A percentile compares a stretch with the other conserved stretches of the same genome.
These are phyloP conservation scores for Galeopsis tetrahit DNA, from an alignment of 257 asterid species.

Conservation along the genomic window DNA sequence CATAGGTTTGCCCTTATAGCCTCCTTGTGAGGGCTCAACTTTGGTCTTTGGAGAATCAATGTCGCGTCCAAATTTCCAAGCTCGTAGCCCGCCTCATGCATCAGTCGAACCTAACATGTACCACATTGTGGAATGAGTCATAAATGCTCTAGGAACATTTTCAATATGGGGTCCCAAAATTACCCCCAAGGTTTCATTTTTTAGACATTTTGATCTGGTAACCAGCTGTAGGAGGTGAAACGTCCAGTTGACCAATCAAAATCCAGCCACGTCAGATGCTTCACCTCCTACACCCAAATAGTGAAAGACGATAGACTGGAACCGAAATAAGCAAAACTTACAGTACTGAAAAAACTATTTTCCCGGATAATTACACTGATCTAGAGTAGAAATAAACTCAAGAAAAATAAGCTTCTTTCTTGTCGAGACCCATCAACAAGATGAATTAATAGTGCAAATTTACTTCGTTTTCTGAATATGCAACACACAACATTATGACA, in stretches of 20 bases:
- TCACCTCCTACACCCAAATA: no score
- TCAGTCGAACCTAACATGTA: slow-evolving; percentile 76
- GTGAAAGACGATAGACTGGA: no score
- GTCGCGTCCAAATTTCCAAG: slow-evolving; percentile 91
- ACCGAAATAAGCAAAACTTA: no score
- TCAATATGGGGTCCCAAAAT: neutral
- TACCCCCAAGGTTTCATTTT: neutral
- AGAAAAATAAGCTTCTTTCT: neutral
- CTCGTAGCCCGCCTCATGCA: slow-evolving; percentile 93
- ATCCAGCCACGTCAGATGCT: no score
- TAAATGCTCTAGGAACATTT: neutral
- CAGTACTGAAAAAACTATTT: no score
- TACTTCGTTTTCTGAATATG: neutral
- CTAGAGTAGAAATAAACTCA: slow-evolving; percentile 2
- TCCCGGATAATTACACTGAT: neutral
- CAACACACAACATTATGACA: no score
- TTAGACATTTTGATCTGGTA: no score
- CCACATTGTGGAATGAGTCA: neutral
- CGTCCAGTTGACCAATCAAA: no score
- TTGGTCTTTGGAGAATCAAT: slow-evolving; percentile 91
- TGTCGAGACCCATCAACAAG: neutral
- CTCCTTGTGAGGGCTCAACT: slow-evolving; percentile 94
- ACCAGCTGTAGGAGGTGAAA: no score
- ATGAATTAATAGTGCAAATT: neutral
- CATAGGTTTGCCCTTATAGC: slow-evolving; percentile 75